These are phyloP conservation scores for Saururus chinensis DNA, from an alignment of 164 flowering plant species.

Conservation along the genomic window DNA sequence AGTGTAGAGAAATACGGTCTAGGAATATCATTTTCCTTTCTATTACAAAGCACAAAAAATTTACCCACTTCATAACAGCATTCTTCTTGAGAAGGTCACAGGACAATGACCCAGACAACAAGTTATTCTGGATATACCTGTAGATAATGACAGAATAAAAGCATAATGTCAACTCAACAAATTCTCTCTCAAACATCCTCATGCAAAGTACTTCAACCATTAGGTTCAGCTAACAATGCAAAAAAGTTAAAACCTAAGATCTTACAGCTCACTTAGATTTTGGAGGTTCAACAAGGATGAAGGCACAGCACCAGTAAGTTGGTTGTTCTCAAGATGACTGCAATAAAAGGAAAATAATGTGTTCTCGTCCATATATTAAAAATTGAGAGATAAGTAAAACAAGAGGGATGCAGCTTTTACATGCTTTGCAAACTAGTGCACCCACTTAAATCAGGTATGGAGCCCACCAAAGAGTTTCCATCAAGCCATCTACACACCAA, in stretches of 20 bases:
- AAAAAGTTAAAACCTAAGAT: slow-evolving; percentile 8
- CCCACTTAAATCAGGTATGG: slow-evolving; percentile 83
- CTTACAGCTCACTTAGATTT: slow-evolving; percentile 83
- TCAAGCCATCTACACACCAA: slow-evolving; percentile 73
- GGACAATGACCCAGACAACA: slow-evolving; percentile 71
- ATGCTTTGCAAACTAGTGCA: slow-evolving; percentile 54
- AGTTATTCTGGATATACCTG: slow-evolving; percentile 86
- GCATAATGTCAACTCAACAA: too few species aligned
- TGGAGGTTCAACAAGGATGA: slow-evolving; percentile 52
- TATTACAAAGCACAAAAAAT: background rate
- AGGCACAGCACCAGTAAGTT: slow-evolving; percentile 71
- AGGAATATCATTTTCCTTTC: too few species aligned
- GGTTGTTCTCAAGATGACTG: slow-evolving; percentile 95
- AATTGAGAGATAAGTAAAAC: background rate
- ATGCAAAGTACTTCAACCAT: too few species aligned
- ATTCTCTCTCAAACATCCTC: too few species aligned
- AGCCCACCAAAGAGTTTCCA: slow-evolving; percentile 70
- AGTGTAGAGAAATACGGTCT: too few species aligned
- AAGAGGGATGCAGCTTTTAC: slow-evolving; percentile 23
- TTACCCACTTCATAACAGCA: slow-evolving; percentile 61
- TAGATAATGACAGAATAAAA: slow-evolving; percentile 10
- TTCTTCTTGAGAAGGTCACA: slow-evolving; percentile 41
- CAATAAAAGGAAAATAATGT: slow-evolving; percentile 10
- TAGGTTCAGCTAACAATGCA: background rate
- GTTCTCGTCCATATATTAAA: background rate